Conservation (phyloP, 768 basidiomycete species). For the Auricularia auricula-judae region DNA sequence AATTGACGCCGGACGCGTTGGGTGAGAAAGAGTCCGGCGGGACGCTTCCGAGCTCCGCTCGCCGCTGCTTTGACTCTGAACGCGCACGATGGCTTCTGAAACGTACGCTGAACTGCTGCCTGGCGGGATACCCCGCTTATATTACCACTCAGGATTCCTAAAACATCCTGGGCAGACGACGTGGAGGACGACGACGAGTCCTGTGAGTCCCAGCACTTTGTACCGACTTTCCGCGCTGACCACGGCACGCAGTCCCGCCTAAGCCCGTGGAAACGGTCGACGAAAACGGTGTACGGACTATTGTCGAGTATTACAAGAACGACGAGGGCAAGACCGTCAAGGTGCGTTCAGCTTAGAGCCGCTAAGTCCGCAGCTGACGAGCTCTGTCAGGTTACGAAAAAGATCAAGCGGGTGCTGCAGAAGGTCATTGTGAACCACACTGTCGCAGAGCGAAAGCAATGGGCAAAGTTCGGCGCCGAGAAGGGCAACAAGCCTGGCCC, state of each 20-base stretch:
- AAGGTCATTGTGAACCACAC: conserved; percentile 89
- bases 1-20: no score
- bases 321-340: conserved; percentile 95
- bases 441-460: conserved; percentile 87
- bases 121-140: background rate
- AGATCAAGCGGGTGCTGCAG: conserved; percentile 76
- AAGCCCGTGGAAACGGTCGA: conserved; percentile 65
- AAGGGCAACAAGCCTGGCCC: conserved; percentile 80
- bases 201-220: conserved; percentile 26
- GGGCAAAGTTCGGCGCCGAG: conserved; percentile 91
- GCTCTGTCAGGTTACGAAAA: conserved; percentile 62
- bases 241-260: conserved; percentile 14
- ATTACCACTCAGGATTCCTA: conserved; percentile 14
- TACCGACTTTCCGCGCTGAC: no score
- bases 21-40: no score
- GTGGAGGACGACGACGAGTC: conserved; percentile 58
- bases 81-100: background rate
- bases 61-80: background rate
- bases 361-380: background rate
- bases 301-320: conserved; percentile 70
- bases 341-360: conserved; percentile 30
- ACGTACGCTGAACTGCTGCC: background rate
- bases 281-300: conserved; percentile 80
- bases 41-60: no score
- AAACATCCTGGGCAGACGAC: conserved; percentile 84